Percentiles rank a stretch among this genome's conserved stretches.
Evolutionary conservation across 1,284 basidiomycete genomes (phyloP).

Genomic region (Cystobasidium sp.): DNA sequence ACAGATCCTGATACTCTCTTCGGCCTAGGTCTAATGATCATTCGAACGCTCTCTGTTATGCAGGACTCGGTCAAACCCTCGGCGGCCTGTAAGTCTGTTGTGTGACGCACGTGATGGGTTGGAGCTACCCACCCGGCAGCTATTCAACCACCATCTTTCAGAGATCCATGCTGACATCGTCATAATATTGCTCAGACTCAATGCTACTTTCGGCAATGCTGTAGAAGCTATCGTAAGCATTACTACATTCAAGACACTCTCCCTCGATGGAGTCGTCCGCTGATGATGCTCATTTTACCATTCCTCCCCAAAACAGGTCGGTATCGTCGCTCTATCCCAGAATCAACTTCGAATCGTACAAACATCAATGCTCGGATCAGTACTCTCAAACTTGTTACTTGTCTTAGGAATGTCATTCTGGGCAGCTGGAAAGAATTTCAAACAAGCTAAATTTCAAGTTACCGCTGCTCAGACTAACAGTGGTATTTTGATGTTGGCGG

Average conservation of each 20-base stretch:
- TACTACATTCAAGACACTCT: too few species aligned
- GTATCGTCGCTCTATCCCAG: conserved; percentile 66
- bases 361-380: conserved; percentile 66
- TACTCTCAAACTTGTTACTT: conserved; percentile 71
- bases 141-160: background rate
- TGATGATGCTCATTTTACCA: background rate
- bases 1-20: background rate
- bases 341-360: conserved; percentile 83
- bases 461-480: conserved; percentile 84
- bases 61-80: conserved; percentile 41
- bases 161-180: background rate
- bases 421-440: conserved; percentile 66
- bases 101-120: background rate
- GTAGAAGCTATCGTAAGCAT: conserved; percentile 58
- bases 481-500: conserved; percentile 45
- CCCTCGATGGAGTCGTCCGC: too few species aligned
- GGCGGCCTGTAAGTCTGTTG: conserved; percentile 38
- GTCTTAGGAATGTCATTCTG: conserved; percentile 83
- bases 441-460: conserved; percentile 74
- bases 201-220: conserved; percentile 58
- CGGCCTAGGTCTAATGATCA: background rate
- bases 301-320: conserved; percentile 40
- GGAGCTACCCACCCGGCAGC: background rate
- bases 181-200: conserved; percentile 19
- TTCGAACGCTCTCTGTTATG: background rate